phyloP scores from a whole-genome alignment of 345 rosid genomes.

The rapeseed (Brassica napus) region DNA sequence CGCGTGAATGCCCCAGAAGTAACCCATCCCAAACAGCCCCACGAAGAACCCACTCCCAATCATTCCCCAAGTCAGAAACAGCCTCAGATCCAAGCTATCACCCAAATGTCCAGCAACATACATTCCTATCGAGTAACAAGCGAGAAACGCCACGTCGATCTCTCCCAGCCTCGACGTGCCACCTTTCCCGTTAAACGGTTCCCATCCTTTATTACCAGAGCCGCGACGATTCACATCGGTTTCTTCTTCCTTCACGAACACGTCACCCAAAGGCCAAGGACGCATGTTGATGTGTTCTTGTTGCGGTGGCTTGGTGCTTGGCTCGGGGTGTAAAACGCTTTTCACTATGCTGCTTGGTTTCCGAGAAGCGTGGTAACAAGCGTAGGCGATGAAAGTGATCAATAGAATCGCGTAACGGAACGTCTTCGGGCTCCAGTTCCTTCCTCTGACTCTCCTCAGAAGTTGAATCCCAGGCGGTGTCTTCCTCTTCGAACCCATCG shows the following conservation, averaged over 20 bases:
- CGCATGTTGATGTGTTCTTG: neutral
- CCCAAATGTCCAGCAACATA: conserved; percentile 92
- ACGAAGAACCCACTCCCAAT: conserved; percentile 89
- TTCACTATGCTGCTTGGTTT: conserved; percentile 94
- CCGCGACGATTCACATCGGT: neutral
- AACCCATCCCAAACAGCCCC: conserved; percentile 89
- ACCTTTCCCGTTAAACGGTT: conserved; percentile 66
- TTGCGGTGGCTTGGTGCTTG: conserved; percentile 34
- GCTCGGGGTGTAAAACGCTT: conserved; percentile 76
- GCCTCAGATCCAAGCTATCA: conserved; percentile 77
- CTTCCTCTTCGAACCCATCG: conserved; percentile 46
- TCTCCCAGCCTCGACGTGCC: conserved; percentile 89
- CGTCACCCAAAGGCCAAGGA: conserved; percentile 76
- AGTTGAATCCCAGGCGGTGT: conserved; percentile 75
- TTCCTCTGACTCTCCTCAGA: conserved; percentile 56
- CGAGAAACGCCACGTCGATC: conserved; percentile 83
- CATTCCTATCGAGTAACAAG: conserved; percentile 88
- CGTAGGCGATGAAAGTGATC: conserved; percentile 82
- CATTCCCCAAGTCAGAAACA: conserved; percentile 86
- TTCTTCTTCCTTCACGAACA: conserved; percentile 51
- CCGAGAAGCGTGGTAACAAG: conserved; percentile 91
- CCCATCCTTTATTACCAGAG: conserved; percentile 55
- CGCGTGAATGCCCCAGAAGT: conserved; percentile 70
- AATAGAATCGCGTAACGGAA: conserved; percentile 66
- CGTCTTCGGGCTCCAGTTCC: conserved; percentile 66